Base-by-base conservation (phyloP, 169 alveolate species). In the Plasmodium relictum region DNA sequence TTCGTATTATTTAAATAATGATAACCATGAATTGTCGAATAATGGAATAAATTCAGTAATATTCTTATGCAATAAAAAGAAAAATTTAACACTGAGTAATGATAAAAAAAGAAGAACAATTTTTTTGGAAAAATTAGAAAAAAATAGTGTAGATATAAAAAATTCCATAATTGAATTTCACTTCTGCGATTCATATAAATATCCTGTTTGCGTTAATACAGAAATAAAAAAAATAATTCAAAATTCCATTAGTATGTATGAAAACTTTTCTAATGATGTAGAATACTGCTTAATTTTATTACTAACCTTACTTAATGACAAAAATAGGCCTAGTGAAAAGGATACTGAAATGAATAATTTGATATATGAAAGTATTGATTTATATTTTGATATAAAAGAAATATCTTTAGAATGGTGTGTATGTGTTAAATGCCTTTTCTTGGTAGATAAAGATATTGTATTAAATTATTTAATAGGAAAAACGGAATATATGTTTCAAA, bases 291-390 rank as follows among this genome's bases (percentile, higher is more conserved):
- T 80, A 41, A 56, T 80, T 10, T 61, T 80, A 22, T 16, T 80
- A 6, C 14, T 80, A 26, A 68, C 90, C 0, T 71, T 80, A 2
- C 31, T 80, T 6, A 3, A 66, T 42, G 90, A 80, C 41, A 54
- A 68, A 68, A 68, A 80, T 4, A 80, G 90, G n/a, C 90, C 90
- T 7, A 68, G 41, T 18, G 90, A 80, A 80, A 80, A 80, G 31
- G 90, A 80, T 37, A 80, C 58, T 6, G 85, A 80, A 68, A 80
- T 80, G 83, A 50, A 69, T 26, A 83, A 80, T 45, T 14, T 80
- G 4, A 80, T 80, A 6, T 69, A 80, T 37, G 90, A 80, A 26
- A 50, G 83, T 61, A 16, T 80, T 3, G 69, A 80, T 80, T 52
- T 41, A 48, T 80, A 80, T 80, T 80, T 80, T 61, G 56, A 80